phyloP scores from a whole-genome alignment of 345 rosid species.

The Stellera chamaejasme region DNA sequence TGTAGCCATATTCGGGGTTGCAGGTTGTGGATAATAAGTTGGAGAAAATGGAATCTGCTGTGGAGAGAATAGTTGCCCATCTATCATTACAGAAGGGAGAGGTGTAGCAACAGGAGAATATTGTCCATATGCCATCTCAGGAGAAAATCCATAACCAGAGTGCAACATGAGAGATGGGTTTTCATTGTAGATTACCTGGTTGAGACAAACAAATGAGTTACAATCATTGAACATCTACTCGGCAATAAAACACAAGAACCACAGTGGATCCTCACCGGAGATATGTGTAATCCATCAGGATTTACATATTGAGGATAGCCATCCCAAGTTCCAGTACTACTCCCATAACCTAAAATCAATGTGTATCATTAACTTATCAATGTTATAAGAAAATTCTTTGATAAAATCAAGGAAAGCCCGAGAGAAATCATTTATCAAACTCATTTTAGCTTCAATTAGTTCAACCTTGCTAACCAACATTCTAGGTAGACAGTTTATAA shows the following conservation, averaged over 20 bases:
- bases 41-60: conserved; percentile 47
- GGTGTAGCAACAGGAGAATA: conserved; percentile 42
- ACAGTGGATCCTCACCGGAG: conserved; percentile 34
- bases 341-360: conserved; percentile 36
- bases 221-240: not conserved
- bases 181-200: conserved; percentile 53
- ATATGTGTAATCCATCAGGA: conserved; percentile 44
- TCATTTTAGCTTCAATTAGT: too few species aligned
- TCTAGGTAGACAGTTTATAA: too few species aligned
- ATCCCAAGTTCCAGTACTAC: conserved; percentile 32
- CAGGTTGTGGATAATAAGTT: conserved; percentile 31
- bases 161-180: conserved; percentile 40
- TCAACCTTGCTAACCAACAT: too few species aligned
- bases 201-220: conserved; percentile 8
- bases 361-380: not conserved
- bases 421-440: not conserved
- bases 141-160: conserved; percentile 44
- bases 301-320: conserved; percentile 38
- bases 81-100: conserved; percentile 44
- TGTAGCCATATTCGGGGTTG: conserved; percentile 29
- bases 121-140: conserved; percentile 43
- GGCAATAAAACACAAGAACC: not conserved
- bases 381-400: too few species aligned
- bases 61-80: conserved; percentile 41
- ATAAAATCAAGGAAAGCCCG: not conserved